phyloP scores from a whole-genome alignment of 163 green algal genomes.

The Chlamydomonas reinhardtii region DNA sequence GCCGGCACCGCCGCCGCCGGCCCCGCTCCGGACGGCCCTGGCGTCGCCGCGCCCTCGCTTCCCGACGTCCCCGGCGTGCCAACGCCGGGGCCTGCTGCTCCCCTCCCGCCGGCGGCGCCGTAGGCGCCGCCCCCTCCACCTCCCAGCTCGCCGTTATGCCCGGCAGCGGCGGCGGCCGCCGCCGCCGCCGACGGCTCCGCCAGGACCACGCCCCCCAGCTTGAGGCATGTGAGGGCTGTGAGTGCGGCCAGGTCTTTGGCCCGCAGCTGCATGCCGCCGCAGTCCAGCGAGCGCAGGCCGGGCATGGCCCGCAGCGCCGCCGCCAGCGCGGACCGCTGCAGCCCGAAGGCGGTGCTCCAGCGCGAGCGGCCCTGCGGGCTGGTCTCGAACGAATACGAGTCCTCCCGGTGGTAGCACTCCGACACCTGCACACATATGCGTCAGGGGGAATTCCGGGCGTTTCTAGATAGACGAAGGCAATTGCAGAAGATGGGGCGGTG shows the following conservation, averaged over 20 bases:
- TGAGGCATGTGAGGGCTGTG: conserved; percentile 6
- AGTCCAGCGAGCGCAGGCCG: neutral
- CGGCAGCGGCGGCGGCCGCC: neutral
- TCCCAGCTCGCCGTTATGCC: no score
- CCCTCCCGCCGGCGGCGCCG: no score
- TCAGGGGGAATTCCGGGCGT: no score
- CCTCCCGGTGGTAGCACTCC: neutral
- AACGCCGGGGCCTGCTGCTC: no score
- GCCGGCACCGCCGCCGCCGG: neutral
- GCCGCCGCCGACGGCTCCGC: neutral
- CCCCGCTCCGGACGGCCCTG: neutral
- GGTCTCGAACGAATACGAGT: neutral
- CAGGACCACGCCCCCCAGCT: conserved; percentile 1
- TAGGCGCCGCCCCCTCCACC: no score
- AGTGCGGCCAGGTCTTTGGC: neutral
- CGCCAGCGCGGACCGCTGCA: neutral
- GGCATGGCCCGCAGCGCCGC: neutral
- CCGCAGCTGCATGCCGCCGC: conserved; percentile 3
- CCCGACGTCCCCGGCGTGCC: neutral
- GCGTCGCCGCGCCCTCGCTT: no score
- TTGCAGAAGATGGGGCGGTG: no score
- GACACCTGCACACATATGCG: neutral
- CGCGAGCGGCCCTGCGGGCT: neutral
- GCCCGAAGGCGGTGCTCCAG: neutral
- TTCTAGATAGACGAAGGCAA: no score